Percentiles rank a stretch among this genome's conserved stretches.
phyloP scores from a whole-genome alignment of 768 basidiomycete species.

The Podaxis rugospora region DNA sequence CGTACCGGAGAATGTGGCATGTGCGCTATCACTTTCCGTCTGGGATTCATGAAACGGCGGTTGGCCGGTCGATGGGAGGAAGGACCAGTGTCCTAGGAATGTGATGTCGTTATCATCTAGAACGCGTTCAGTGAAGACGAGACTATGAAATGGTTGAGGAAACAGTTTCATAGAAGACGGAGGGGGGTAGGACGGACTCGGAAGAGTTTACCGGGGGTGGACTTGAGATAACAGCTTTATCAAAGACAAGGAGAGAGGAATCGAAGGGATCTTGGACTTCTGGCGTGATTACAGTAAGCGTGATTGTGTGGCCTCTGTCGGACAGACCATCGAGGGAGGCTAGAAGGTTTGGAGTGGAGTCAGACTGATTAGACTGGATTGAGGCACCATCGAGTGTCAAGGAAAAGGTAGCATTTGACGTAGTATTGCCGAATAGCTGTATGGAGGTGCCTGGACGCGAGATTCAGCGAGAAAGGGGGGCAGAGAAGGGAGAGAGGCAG shows the following conservation, averaged over 20 bases:
- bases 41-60: conserved; percentile 23
- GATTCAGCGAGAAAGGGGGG: neutral
- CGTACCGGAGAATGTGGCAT: conserved; percentile 45
- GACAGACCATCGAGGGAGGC: conserved; percentile 42
- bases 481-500: conserved; percentile 16
- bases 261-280: conserved; percentile 16
- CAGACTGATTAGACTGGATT: conserved; percentile 18
- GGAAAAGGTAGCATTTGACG: conserved; percentile 34
- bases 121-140: conserved; percentile 28
- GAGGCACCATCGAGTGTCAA: conserved; percentile 48
- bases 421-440: conserved; percentile 49
- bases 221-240: conserved; percentile 47
- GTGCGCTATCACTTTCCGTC: conserved; percentile 40
- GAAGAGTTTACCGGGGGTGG: conserved; percentile 32
- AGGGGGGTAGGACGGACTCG: conserved; percentile 7
- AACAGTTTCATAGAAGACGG: neutral
- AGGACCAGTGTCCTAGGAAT: conserved; percentile 56
- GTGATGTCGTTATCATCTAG: conserved; percentile 43
- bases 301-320: conserved; percentile 49
- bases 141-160: conserved; percentile 18
- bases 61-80: conserved; percentile 18
- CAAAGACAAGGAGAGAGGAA: conserved; percentile 48
- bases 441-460: conserved; percentile 55
- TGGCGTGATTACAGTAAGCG: conserved; percentile 43
- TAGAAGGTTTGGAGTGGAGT: conserved; percentile 36